Base-by-base conservation (phyloP, 805 yeast species). In the Cyberlindnera nakhonratchasimensis region DNA sequence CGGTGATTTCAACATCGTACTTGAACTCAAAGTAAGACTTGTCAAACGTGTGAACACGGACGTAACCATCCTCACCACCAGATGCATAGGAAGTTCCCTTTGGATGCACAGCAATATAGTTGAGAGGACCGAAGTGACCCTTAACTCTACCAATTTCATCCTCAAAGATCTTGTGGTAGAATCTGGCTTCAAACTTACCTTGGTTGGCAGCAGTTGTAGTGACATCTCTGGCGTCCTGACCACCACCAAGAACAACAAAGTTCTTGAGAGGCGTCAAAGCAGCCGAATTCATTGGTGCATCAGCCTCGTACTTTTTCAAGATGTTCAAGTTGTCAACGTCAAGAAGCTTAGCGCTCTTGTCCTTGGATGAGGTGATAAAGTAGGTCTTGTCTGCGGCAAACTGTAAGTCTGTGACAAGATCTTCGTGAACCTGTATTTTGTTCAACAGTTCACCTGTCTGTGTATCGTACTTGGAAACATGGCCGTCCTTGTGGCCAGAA, bases 121-220 rank as follows among this genome's bases (percentile, higher is more conserved):
- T 93, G 58, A 93, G 78, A 36, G 99, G 99, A 74, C 99, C 99
- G 75, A 93, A 93, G 72, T 93, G 99, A 45, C 99, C 99, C 69
- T 86, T 87, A 38, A 93, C 91, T 69, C 96, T 83, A 53, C 98
- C 99, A 52, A 93, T 82, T 66, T 91, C 98, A 62, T 91, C 98
- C 65, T 83, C 84, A 65, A 90, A 93, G 38, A 93, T 78, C 70
- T 91, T 93, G 70, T 93, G 98, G 69, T 82, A 88, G 65, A 93
- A 86, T 70, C 96, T 80, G 28, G 97, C 93, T 72, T 93, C 98
- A 65, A 93, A 93, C 62, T 87, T 87, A 71, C 99, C 99, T 66
- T 91, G 96, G 37, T 83, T 74, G 42, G 89, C 80, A 32, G 93
- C 78, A 21, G 98, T 89, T n/a, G 98, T 93, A 32, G 99, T 93